phyloP scores from a whole-genome alignment of 1,284 basidiomycete genomes.

The Inonotus hispidus region DNA sequence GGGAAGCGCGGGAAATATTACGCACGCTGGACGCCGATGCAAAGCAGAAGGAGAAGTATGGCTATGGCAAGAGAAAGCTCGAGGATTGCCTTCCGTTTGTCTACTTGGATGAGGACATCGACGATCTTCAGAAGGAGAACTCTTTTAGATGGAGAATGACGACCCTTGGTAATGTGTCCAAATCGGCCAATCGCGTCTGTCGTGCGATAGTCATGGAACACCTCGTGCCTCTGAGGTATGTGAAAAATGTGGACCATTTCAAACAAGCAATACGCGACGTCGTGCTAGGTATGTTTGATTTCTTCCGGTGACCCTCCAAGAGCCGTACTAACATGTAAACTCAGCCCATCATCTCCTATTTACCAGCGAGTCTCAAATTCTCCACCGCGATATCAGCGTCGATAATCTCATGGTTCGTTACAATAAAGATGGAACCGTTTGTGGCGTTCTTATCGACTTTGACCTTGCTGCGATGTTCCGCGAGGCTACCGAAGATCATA shows the following conservation, averaged over 20 bases:
- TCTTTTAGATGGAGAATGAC: background rate
- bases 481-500: background rate
- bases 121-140: background rate
- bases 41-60: background rate
- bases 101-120: background rate
- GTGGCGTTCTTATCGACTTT: conserved; percentile 12
- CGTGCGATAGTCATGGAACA: background rate
- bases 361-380: background rate
- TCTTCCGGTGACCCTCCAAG: too few relatives aligned
- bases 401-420: conserved; percentile 5
- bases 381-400: conserved; percentile 12
- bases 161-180: too few relatives aligned
- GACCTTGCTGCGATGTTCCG: background rate
- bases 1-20: background rate
- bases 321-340: too few relatives aligned
- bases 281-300: background rate
- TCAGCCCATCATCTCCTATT: conserved; percentile 7
- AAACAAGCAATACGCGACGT: background rate
- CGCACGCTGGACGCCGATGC: background rate
- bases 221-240: background rate
- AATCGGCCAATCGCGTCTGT: background rate
- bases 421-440: background rate
- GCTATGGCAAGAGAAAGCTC: background rate
- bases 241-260: background rate
- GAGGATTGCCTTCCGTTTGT: background rate